These are phyloP conservation scores for Lantana camara DNA, from an alignment of 257 asterid species.

Conservation along the genomic window DNA sequence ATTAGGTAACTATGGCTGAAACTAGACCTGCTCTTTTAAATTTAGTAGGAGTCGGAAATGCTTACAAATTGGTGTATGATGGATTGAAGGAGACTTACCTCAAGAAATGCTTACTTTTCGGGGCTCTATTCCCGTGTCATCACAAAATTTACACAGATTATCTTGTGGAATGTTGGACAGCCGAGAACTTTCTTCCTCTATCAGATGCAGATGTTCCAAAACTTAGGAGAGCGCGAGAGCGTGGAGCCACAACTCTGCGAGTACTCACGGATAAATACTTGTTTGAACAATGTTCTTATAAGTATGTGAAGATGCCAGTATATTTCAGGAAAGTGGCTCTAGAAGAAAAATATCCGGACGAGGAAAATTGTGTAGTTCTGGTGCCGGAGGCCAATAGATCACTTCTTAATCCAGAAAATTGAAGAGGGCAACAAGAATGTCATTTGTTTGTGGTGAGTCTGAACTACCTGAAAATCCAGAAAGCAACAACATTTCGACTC, in stretches of 20 bases:
- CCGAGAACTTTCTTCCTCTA: neutral
- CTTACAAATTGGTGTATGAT: neutral
- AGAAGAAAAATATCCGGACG: slow-evolving; percentile 13
- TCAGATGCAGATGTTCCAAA: neutral
- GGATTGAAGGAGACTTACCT: neutral
- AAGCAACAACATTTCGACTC: neutral
- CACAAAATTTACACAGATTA: neutral
- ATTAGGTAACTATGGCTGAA: no score
- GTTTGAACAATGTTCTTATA: slow-evolving; percentile 1
- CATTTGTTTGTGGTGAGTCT: slow-evolving; percentile 8
- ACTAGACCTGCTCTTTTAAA: no score
- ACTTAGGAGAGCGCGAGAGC: slow-evolving; percentile 1
- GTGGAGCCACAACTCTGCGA: neutral
- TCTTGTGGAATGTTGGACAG: neutral
- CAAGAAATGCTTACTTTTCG: neutral
- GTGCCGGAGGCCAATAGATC: neutral
- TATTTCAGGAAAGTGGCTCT: slow-evolving; percentile 25
- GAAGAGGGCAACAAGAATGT: slow-evolving; percentile 15
- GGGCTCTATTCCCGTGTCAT: neutral
- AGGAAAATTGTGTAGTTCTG: neutral
- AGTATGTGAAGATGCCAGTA: slow-evolving; percentile 26
- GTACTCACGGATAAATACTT: slow-evolving; percentile 4
- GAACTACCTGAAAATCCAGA: neutral
- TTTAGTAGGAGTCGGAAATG: neutral
- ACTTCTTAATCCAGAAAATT: neutral